Evolutionary conservation across 208 protist species (phyloP), one percentile per base, ranked within the genome.

Genomic region (Acanthamoeba quina): DNA sequence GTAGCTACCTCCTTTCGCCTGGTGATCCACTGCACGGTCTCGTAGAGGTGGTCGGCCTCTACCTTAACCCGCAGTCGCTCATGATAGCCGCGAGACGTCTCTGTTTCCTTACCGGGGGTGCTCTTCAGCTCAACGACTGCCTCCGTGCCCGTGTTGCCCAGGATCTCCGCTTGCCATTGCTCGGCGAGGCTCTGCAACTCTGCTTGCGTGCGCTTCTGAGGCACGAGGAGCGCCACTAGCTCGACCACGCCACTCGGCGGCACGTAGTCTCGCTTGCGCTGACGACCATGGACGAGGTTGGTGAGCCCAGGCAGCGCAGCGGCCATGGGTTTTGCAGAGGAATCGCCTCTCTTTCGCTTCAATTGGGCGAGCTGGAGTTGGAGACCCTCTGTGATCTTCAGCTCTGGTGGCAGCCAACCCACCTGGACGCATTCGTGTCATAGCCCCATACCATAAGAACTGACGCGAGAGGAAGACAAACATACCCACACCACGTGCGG

Each of bases 401-500:
- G 15, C 17, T 70, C 34, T 1, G 83, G 83, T 0, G 5, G 26
- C 83, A 64, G 15, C 60, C 60, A 70, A 5, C 83, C 52, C 44
- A 70, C 52, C 58, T 70, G 56, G 7, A 44, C 24, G 19, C 49
- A 68, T 9, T 1, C 11, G 10, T 49, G 76, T 47, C 21, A 21
- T 0, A 26, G 11, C 6, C 6, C 29, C 11, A 9, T 44, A 89
- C 17, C 44, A 29, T 89, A 13, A 1, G 56, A 1, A 34, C 26
- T 5, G 26, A 44, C 64, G 80, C 4, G 15, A 1, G 11, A 82
- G 74, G 2, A 58, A 11, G 37, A 1, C 26, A 24, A 47, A 26
- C 29, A 15, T 58, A 90, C 83, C 83, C 83, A 90, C 9, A 47
- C 29, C 11, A 90, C 83, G 26, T 70, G 58, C 5, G 83, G 83